Evolutionary conservation across 768 basidiomycete genomes (phyloP).

Genomic region (Rhodotorula paludigena): DNA sequence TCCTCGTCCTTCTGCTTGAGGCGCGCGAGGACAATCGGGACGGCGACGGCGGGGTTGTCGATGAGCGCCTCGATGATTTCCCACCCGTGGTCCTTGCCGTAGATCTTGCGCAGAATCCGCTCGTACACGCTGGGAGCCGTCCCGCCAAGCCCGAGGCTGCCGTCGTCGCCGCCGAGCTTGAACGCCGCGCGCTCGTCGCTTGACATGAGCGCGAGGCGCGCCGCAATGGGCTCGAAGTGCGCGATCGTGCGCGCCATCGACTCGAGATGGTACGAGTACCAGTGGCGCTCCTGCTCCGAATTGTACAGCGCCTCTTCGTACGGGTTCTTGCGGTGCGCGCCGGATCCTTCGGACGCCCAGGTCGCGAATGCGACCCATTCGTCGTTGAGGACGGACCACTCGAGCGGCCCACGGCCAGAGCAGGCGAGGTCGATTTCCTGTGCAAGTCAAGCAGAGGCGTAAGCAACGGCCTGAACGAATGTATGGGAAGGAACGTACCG

Average conservation of each 20-base stretch:
- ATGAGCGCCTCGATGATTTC: slow-evolving; percentile 82
- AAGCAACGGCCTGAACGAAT: no score
- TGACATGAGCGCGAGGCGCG: slow-evolving; percentile 79
- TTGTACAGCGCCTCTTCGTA: slow-evolving; percentile 94
- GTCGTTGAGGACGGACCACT: slow-evolving; percentile 93
- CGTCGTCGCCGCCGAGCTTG: slow-evolving; percentile 67
- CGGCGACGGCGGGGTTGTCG: slow-evolving; percentile 80
- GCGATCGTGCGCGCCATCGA: slow-evolving; percentile 82
- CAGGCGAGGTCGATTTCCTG: slow-evolving; percentile 87
- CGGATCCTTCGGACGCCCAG: slow-evolving; percentile 70
- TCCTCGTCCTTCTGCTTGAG: slow-evolving; percentile 93
- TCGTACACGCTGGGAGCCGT: slow-evolving; percentile 79
- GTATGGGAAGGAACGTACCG: slow-evolving; percentile 60
- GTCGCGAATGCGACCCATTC: slow-evolving; percentile 57
- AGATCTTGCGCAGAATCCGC: slow-evolving; percentile 86
- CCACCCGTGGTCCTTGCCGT: slow-evolving; percentile 68
- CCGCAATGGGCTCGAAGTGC: slow-evolving; percentile 76
- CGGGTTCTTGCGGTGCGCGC: slow-evolving; percentile 92
- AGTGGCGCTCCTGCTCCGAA: slow-evolving; percentile 97
- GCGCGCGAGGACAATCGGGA: slow-evolving; percentile 85
- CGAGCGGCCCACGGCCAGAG: slow-evolving; percentile 88
- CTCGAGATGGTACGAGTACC: slow-evolving; percentile 92
- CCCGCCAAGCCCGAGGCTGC: slow-evolving; percentile 74
- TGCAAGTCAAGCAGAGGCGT: background rate
- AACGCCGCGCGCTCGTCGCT: slow-evolving; percentile 75